These are phyloP conservation scores for Phytophthora pinifolia DNA, from an alignment of 352 stramenopile species.

Conservation along the genomic window DNA sequence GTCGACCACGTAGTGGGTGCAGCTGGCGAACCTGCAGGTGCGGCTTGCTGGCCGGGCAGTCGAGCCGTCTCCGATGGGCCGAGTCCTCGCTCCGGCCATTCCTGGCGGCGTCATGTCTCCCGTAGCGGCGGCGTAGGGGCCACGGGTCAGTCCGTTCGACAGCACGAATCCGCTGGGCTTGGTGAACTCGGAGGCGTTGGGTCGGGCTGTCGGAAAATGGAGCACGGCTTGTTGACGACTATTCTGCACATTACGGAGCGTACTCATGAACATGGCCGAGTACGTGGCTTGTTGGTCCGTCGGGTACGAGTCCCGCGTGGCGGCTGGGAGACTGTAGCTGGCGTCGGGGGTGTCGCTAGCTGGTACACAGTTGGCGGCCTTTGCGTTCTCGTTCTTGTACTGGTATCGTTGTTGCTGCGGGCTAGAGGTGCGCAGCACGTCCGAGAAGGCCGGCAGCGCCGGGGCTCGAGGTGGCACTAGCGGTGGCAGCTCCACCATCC, in stretches of 20 bases:
- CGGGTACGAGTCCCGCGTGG: background rate
- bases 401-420: constrained; percentile 9
- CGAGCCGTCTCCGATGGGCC: constrained; percentile 4
- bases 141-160: background rate
- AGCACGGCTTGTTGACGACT: background rate
- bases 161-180: background rate
- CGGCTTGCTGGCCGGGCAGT: constrained; percentile 40
- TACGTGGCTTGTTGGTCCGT: constrained; percentile 1
- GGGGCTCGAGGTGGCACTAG: constrained; percentile 17
- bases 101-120: constrained; percentile 19
- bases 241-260: background rate
- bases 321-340: too few species aligned
- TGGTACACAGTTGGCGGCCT: background rate
- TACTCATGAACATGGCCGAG: constrained; percentile 25
- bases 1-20: constrained; percentile 71
- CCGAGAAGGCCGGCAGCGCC: constrained; percentile 20
- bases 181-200: constrained; percentile 8
- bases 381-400: constrained; percentile 5
- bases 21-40: constrained; percentile 60
- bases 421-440: constrained; percentile 17
- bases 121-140: background rate
- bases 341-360: too few species aligned
- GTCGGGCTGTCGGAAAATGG: constrained; percentile 5
- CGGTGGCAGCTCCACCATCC: constrained; percentile 14
- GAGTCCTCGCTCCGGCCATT: constrained; percentile 10